Evolutionary conservation across 1,284 basidiomycete genomes (phyloP), one percentile per base, ranked within the genome.

Genomic region (Ganoderma lingzhi): DNA sequence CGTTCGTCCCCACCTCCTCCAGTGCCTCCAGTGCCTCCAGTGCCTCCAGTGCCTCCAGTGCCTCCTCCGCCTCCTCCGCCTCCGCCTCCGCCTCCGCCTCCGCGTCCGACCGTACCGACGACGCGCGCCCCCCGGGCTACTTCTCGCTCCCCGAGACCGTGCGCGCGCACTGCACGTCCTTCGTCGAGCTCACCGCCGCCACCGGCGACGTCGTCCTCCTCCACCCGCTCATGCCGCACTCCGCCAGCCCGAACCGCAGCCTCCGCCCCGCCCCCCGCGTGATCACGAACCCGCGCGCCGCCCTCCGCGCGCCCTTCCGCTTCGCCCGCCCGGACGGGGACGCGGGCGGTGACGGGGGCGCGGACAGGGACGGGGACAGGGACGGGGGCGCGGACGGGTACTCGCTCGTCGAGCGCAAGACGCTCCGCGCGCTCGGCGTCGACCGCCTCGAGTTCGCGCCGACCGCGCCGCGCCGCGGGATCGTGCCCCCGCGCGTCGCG

Each of bases 221-320:
- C 79, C 88, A 90, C 78, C 88, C 88, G 56, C 78, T 90, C 69
- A 90, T 89, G 88, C 78, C 88, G 67, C 88, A 90, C 74, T 86
- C 87, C 12, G 88, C 89, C n/a, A 86, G 86, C 53, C 87, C 85
- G 78, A 91, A 91, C 76, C 81, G 85, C 70, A n/a, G n/a, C n/a
- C n/a, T n/a, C n/a, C n/a, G n/a, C n/a, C n/a, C n/a, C 28, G 76
- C 83, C 19, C 86, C 85, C 51, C 81, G 88, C 64, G 81, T 90
- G 67, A 90, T 90, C 75, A 89, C 87, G 53, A 90, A 90, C 74
- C 89, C 88, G 65, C 88, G 87, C 9, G 88, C 89, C 6, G 77
- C 82, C 56, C 79, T 90, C 56, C 82, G 81, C 65, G 80, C 84
- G 71, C 88, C 88, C 12, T 90, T 90, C 78, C 81, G 84, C 56